Evolutionary conservation across 2,329 filamentous ascomycete genomes (phyloP).

Genomic region (Pseudocercospora cruenta): DNA sequence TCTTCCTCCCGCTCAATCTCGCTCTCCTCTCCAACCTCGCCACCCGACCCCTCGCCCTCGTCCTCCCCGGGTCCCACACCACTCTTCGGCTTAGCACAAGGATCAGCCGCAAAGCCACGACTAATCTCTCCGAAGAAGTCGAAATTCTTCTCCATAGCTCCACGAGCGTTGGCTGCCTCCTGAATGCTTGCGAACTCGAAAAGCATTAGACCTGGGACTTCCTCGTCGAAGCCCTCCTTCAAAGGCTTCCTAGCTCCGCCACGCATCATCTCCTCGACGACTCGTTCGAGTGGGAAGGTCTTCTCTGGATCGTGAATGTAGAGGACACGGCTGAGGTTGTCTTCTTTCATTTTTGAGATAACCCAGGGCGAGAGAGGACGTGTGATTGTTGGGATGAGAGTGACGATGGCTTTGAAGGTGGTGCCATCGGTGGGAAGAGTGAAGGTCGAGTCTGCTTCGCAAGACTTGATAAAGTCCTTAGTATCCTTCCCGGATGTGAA

Average conservation of each 20-base stretch:
- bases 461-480: conserved; percentile 16
- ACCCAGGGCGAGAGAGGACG: conserved; percentile 11
- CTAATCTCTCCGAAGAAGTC: conserved; percentile 7
- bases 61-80: not conserved
- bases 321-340: conserved; percentile 18
- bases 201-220: not conserved
- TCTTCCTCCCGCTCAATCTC: not conserved
- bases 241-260: conserved; percentile 3
- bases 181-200: conserved; percentile 20
- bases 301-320: conserved; percentile 7
- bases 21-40: not conserved
- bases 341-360: not conserved
- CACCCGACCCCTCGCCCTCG: not conserved
- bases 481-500: conserved; percentile 28
- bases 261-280: conserved; percentile 9
- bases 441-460: conserved; percentile 9
- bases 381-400: conserved; percentile 15
- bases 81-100: not conserved
- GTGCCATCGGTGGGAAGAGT: conserved; percentile 8
- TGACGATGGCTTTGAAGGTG: conserved; percentile 9
- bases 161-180: conserved; percentile 12
- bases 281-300: not conserved
- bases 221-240: not conserved
- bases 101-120: conserved; percentile 10
- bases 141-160: not conserved